phyloP scores from a whole-genome alignment of 768 basidiomycete genomes.

The Leucosporidium creatinivorum region DNA sequence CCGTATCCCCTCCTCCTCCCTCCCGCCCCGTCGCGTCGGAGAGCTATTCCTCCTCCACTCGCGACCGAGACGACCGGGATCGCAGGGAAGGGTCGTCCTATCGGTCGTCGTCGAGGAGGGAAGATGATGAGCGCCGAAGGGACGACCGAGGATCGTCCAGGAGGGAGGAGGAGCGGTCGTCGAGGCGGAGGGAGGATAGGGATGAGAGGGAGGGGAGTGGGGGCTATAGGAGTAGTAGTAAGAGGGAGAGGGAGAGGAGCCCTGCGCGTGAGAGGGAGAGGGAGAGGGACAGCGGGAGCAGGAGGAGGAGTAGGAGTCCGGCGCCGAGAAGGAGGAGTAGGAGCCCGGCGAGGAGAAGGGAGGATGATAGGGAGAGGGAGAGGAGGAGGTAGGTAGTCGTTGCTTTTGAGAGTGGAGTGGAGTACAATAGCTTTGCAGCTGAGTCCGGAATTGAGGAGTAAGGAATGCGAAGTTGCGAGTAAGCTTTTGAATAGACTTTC shows the following conservation, averaged over 20 bases:
- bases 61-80: neutral
- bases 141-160: neutral
- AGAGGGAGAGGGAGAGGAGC: neutral
- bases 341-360: neutral
- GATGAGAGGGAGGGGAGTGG: too few species aligned
- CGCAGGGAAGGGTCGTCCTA: neutral
- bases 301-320: neutral
- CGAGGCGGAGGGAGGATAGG: neutral
- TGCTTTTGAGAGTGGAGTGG: too few species aligned
- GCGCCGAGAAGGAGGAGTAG: neutral
- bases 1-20: too few species aligned
- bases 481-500: too few species aligned
- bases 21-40: too few species aligned
- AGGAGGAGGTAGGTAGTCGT: neutral
- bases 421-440: too few species aligned
- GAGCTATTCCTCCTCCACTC: neutral
- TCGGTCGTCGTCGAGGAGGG: neutral
- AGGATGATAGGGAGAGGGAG: neutral
- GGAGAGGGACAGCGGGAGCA: neutral
- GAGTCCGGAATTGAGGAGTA: too few species aligned
- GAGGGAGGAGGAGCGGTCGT: neutral
- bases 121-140: neutral
- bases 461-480: too few species aligned
- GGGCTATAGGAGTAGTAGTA: neutral
- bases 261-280: neutral